Evolutionary conservation across 441 rosid genomes (phyloP).

Genomic region (Raphanus hybrid): DNA sequence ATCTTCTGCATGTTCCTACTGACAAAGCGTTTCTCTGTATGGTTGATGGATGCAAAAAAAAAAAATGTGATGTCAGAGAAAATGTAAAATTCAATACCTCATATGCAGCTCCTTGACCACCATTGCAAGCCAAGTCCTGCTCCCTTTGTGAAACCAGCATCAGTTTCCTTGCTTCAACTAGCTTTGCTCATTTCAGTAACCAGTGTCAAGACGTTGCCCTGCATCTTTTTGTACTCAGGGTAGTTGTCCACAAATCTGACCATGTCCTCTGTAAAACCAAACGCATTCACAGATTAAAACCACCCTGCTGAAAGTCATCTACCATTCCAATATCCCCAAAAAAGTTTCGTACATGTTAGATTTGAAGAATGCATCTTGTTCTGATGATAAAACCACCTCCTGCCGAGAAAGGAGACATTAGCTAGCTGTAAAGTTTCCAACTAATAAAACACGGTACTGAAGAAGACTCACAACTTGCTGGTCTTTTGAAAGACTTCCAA

Average conservation of each 20-base stretch:
- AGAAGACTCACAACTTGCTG: slow-evolving; percentile 67
- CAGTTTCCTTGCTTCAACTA: slow-evolving; percentile 90
- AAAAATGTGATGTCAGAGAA: too few species aligned
- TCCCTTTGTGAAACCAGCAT: slow-evolving; percentile 92
- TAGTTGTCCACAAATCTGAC: slow-evolving; percentile 95
- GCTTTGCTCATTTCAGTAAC: slow-evolving; percentile 97
- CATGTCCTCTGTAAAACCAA: slow-evolving; percentile 87
- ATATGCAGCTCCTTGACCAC: slow-evolving; percentile 96
- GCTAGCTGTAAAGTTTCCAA: slow-evolving; percentile 17
- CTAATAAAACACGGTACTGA: not conserved
- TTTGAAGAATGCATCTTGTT: slow-evolving; percentile 90
- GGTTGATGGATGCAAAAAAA: too few species aligned
- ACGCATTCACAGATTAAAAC: too few species aligned
- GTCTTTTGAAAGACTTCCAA: slow-evolving; percentile 55
- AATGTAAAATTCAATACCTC: slow-evolving; percentile 56
- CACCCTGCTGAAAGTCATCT: too few species aligned
- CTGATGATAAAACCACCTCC: slow-evolving; percentile 97
- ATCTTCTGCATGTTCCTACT: too few species aligned
- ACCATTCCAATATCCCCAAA: slow-evolving; percentile 97
- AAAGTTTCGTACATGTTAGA: slow-evolving; percentile 80
- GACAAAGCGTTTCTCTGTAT: too few species aligned
- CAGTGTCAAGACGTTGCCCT: slow-evolving; percentile 88
- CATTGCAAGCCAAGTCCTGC: slow-evolving; percentile 99
- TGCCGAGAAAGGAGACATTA: slow-evolving; percentile 40
- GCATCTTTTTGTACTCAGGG: slow-evolving; percentile 97